Percentiles rank a stretch among this genome's conserved stretches.
These are phyloP conservation scores for Akanthomyces lecanii DNA, from an alignment of 2,329 filamentous ascomycete species.

Conservation along the genomic window DNA sequence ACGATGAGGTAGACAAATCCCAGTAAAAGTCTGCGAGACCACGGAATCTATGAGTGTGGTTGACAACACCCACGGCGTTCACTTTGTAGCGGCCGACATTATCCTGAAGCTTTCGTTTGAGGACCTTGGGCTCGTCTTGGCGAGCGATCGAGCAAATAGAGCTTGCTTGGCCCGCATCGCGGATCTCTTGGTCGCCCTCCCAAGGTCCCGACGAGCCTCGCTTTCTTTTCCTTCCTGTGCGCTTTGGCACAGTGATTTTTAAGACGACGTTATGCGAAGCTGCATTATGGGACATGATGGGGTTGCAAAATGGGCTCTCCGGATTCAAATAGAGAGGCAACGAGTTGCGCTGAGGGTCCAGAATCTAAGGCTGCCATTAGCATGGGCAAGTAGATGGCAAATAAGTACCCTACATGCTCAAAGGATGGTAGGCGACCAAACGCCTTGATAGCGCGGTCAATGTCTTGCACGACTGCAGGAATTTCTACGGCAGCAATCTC, in stretches of 20 bases:
- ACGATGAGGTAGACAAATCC: slow-evolving; percentile 62
- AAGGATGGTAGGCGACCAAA: slow-evolving; percentile 38
- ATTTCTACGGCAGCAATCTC: slow-evolving; percentile 39
- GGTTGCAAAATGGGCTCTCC: slow-evolving; percentile 73
- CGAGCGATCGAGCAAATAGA: slow-evolving; percentile 42
- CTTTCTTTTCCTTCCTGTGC: slow-evolving; percentile 83
- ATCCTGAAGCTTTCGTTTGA: slow-evolving; percentile 65
- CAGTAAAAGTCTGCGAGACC: slow-evolving; percentile 86
- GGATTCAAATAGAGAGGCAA: slow-evolving; percentile 73
- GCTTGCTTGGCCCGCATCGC: slow-evolving; percentile 23
- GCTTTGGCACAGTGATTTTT: slow-evolving; percentile 79
- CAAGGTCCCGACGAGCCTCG: slow-evolving; percentile 68
- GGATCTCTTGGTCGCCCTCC: slow-evolving; percentile 38
- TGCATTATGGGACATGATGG: slow-evolving; percentile 71
- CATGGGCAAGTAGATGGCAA: background rate
- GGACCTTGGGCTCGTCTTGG: slow-evolving; percentile 48
- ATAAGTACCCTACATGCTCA: slow-evolving; percentile 31
- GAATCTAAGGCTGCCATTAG: slow-evolving; percentile 31
- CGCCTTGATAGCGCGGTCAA: slow-evolving; percentile 40
- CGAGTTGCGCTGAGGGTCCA: slow-evolving; percentile 46
- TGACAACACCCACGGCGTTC: slow-evolving; percentile 67
- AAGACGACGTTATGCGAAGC: slow-evolving; percentile 79
- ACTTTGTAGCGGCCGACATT: slow-evolving; percentile 64
- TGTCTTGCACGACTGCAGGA: slow-evolving; percentile 40
- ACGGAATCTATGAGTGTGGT: slow-evolving; percentile 81